Conservation (phyloP, 129 eudicot species). For the Glebionis coronaria region DNA sequence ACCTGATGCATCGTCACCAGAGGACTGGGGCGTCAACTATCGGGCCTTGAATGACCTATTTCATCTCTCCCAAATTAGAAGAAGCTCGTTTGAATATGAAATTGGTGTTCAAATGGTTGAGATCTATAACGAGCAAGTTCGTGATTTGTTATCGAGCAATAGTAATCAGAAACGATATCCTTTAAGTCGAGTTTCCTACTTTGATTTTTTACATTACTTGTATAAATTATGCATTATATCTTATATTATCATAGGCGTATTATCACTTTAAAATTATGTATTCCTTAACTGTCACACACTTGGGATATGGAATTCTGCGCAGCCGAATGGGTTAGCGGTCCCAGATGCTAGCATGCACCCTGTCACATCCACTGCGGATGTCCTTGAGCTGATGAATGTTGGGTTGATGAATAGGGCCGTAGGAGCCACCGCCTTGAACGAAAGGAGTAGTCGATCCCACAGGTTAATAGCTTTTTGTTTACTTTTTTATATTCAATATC, state of each 20-base stretch:
- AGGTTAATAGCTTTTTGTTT: constrained; percentile 40
- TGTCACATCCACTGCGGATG: constrained; percentile 72
- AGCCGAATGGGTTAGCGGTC: constrained; percentile 91
- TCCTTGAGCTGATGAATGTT: constrained; percentile 71
- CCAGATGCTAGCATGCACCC: constrained; percentile 95
- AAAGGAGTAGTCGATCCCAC: constrained; percentile 95
- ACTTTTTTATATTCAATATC: neutral
- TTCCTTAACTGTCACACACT: constrained; percentile 82
- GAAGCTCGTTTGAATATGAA: constrained; percentile 58
- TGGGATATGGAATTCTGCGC: constrained; percentile 79
- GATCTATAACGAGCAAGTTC: constrained; percentile 89
- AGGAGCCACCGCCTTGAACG: constrained; percentile 88
- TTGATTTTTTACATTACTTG: neutral
- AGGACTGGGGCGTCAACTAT: constrained; percentile 91
- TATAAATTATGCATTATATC: neutral
- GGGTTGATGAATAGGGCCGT: constrained; percentile 84
- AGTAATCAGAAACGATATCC: constrained; percentile 76
- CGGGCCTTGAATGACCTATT: constrained; percentile 86
- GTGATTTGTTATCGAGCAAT: constrained; percentile 55
- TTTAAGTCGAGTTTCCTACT: constrained; percentile 27
- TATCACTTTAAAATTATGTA: constrained; percentile 20
- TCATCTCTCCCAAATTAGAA: constrained; percentile 66
- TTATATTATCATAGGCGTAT: neutral
- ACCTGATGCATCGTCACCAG: constrained; percentile 57
- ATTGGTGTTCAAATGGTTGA: constrained; percentile 93